Conservation (phyloP, 148 eudicot species). For the Pouteria glomerata region DNA sequence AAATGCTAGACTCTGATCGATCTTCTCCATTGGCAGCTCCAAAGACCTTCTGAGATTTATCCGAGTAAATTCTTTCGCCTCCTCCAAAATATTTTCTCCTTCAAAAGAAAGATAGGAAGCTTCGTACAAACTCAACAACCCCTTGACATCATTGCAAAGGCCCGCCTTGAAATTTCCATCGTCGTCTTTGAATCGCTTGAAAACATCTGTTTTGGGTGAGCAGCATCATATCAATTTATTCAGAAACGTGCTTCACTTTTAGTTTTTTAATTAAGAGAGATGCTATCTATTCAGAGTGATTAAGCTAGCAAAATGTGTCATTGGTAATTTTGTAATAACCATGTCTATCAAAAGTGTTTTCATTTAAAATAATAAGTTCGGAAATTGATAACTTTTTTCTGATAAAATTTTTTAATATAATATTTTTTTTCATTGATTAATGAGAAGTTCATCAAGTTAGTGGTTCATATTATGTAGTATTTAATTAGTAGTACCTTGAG, state of each 20-base stretch:
- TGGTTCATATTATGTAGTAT: neutral
- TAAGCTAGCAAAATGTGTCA: neutral
- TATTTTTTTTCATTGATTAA: neutral
- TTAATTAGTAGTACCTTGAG: slow-evolving; percentile 14
- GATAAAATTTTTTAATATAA: neutral
- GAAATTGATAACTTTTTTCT: neutral
- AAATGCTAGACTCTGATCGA: neutral
- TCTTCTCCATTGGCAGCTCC: neutral
- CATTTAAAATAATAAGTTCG: too few species aligned
- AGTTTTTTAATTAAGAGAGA: too few species aligned
- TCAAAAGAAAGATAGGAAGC: slow-evolving; percentile 32
- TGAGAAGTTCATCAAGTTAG: too few species aligned
- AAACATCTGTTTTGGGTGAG: too few species aligned
- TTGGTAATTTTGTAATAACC: neutral
- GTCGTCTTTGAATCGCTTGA: slow-evolving; percentile 22
- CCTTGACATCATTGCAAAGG: slow-evolving; percentile 15
- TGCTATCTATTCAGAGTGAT: too few species aligned
- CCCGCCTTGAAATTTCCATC: slow-evolving; percentile 18
- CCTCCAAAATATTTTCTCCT: slow-evolving; percentile 25
- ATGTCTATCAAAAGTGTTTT: neutral
- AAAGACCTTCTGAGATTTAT: neutral
- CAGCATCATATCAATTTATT: too few species aligned
- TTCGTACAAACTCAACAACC: slow-evolving; percentile 36
- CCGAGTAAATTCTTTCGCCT: slow-evolving; percentile 18
- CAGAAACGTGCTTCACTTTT: too few species aligned